Conservation (phyloP, 2,329 filamentous ascomycete genomes). For the Calonectria ilicicola region DNA sequence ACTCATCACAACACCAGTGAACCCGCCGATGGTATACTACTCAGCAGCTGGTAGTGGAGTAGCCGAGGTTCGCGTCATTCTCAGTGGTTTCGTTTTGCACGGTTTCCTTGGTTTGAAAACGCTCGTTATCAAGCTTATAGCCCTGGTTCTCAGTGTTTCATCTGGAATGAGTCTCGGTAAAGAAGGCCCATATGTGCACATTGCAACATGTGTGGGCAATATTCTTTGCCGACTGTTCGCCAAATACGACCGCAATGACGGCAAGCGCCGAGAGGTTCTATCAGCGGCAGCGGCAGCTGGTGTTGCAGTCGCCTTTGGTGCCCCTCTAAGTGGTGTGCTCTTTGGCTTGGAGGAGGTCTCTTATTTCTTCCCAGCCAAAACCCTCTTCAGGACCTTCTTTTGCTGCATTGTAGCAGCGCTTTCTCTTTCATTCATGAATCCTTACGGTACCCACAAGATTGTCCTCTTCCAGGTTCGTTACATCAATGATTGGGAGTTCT, state of each 20-base stretch:
- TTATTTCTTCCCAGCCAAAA: slow-evolving; percentile 98
- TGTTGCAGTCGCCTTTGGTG: slow-evolving; percentile 94
- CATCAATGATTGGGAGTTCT: slow-evolving; percentile 90
- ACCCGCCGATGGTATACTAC: slow-evolving; percentile 89
- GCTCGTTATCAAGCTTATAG: slow-evolving; percentile 84
- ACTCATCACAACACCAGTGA: slow-evolving; percentile 50
- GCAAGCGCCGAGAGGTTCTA: slow-evolving; percentile 92
- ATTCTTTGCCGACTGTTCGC: slow-evolving; percentile 93
- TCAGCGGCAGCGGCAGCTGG: slow-evolving; percentile 92
- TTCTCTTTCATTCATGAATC: slow-evolving; percentile 93
- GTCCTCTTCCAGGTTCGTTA: slow-evolving; percentile 97
- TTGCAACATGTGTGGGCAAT: slow-evolving; percentile 94
- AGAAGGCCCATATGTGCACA: slow-evolving; percentile 96
- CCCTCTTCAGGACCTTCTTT: slow-evolving; percentile 96
- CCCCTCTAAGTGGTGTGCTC: slow-evolving; percentile 86
- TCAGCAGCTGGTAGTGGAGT: slow-evolving; percentile 96
- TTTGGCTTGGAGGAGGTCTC: slow-evolving; percentile 96
- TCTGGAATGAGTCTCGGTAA: slow-evolving; percentile 96
- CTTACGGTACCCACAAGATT: slow-evolving; percentile 96
- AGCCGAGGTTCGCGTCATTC: slow-evolving; percentile 95
- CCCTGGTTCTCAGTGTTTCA: slow-evolving; percentile 87
- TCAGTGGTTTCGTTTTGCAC: slow-evolving; percentile 97
- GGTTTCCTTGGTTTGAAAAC: slow-evolving; percentile 93
- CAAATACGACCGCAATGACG: slow-evolving; percentile 96
- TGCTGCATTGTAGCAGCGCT: slow-evolving; percentile 95